Percentiles rank a stretch among this genome's conserved stretches.
These are phyloP conservation scores for Beauveria sp. DNA, from an alignment of 2,329 filamentous ascomycete genomes.

Conservation along the genomic window DNA sequence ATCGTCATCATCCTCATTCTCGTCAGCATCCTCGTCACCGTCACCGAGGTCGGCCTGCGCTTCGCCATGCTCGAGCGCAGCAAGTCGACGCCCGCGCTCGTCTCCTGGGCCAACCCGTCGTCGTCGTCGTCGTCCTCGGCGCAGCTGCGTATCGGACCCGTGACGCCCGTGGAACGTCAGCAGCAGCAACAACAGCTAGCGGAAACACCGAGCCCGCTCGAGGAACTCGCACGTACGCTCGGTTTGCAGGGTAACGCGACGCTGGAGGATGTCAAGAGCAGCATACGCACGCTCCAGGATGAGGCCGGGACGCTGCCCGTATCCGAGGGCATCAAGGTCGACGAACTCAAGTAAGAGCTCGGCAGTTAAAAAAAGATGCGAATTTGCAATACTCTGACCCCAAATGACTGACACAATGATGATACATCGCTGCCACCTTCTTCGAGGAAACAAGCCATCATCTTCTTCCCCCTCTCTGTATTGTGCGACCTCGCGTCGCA, in stretches of 20 bases:
- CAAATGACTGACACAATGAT: neutral
- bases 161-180: neutral
- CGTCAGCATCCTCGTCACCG: constrained; percentile 84
- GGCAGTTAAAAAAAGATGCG: no score
- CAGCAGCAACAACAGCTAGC: neutral
- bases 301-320: neutral
- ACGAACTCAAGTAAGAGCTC: neutral
- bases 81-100: constrained; percentile 15
- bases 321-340: neutral
- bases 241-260: constrained; percentile 28
- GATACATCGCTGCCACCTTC: neutral
- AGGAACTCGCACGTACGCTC: constrained; percentile 27
- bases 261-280: constrained; percentile 26
- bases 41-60: constrained; percentile 78
- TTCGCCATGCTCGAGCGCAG: constrained; percentile 60
- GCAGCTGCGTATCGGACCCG: neutral
- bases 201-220: constrained; percentile 22
- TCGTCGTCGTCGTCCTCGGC: neutral
- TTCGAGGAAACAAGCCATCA: neutral
- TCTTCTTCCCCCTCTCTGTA: neutral
- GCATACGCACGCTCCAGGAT: constrained; percentile 25
- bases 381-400: no score
- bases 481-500: neutral
- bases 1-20: constrained; percentile 94
- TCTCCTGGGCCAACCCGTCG: neutral